phyloP scores from a whole-genome alignment of 768 basidiomycete species.

The Suillus sp. region DNA sequence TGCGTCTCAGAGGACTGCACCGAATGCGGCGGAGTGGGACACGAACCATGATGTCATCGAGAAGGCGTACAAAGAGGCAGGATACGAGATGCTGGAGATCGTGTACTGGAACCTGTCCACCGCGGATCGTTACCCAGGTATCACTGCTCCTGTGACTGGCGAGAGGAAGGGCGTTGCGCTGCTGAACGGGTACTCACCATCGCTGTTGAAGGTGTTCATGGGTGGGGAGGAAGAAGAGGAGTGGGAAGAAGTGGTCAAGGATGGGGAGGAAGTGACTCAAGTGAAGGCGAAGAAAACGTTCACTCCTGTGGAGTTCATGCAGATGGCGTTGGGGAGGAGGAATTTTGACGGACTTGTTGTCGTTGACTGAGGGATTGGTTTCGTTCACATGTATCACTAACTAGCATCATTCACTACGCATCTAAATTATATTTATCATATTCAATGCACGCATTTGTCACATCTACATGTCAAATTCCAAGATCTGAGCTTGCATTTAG shows the following conservation, averaged over 20 bases:
- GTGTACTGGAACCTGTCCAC: constrained; percentile 68
- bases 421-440: not conserved
- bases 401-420: not conserved
- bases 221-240: constrained; percentile 45
- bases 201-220: constrained; percentile 75
- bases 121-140: constrained; percentile 16
- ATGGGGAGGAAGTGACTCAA: not conserved
- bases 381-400: not conserved
- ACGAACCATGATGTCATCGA: constrained; percentile 64
- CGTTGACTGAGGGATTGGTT: constrained; percentile 42
- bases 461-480: not conserved
- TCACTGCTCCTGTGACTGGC: constrained; percentile 49
- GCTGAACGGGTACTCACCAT: constrained; percentile 69
- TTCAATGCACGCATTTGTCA: not conserved
- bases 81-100: constrained; percentile 73
- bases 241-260: constrained; percentile 39
- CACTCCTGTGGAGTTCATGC: constrained; percentile 47
- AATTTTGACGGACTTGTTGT: constrained; percentile 63
- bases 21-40: constrained; percentile 42
- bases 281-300: constrained; percentile 35
- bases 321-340: constrained; percentile 46
- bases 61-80: constrained; percentile 55
- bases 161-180: constrained; percentile 65
- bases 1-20: constrained; percentile 12
- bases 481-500: not conserved